Evolutionary conservation across 192 early-diverging fungal species (phyloP), one percentile per base, ranked within the genome.

Genomic region (Coemansia sp.): DNA sequence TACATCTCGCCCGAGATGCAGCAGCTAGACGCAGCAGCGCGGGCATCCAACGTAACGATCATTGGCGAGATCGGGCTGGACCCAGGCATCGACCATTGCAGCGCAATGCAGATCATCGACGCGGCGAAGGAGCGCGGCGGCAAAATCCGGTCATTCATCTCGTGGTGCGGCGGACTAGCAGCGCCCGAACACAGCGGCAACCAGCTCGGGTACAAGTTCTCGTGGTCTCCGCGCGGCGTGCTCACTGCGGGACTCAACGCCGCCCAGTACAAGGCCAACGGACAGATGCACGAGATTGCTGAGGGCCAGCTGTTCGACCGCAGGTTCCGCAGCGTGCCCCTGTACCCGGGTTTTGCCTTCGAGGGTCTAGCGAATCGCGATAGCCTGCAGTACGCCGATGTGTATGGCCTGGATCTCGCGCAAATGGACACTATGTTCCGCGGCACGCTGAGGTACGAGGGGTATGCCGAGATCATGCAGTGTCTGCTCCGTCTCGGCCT

Each of bases 41-140:
- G 89, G 66, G 84, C 87, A 36, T 90, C 94, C 17, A 89, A 87
- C 2, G 89, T 99, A 17, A 92, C 92, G 22, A 89, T 98, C 56
- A 87, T 99, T 75, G 98, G 98, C 79, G 97, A 99, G 82, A 94
- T 99, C 60, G 97, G 97, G 10, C 84, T 99, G 56, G 97, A 99
- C 83, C 97, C 97, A 5, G 97, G 94, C 65, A 97, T 99, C 67
- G 97, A 99, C 71, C 97, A 99, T 71, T 86, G 96, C 84, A 93
- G 92, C 49, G 96, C 96, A 17, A 95, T 98, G 89, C 94, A 95
- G 73, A 89, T 94, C 58, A 96, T 99, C 62, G 92, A 97, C 54
- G 89, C 93, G 51, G 94, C 93, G 32, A 90, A 94, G 51, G 71
- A 75, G 3, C 76, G 86, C 27, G 94, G 94, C 17, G 90, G 90